Conservation (phyloP, 768 basidiomycete genomes). For the Psilocybe cyanescens region DNA sequence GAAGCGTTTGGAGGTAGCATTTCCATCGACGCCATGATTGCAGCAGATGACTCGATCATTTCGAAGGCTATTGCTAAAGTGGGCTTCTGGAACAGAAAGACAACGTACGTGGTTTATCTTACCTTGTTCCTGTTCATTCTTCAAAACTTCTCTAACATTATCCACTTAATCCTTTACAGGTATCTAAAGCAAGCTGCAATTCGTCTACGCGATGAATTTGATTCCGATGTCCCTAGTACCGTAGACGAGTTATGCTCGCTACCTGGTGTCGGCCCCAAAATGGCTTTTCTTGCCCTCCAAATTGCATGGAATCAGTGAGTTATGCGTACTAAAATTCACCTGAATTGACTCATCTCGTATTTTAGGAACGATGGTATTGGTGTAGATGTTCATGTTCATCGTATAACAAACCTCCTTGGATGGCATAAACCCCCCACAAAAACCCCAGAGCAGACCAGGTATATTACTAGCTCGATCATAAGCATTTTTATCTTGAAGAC, state of each 20-base stretch:
- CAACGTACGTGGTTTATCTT: conserved; percentile 53
- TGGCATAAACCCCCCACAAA: conserved; percentile 91
- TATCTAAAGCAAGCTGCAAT: conserved; percentile 78
- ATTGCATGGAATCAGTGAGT: conserved; percentile 83
- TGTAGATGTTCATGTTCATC: conserved; percentile 94
- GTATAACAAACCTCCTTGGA: conserved; percentile 90
- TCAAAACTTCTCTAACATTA: no score
- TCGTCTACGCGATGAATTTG: conserved; percentile 69
- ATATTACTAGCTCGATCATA: neutral
- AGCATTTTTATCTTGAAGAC: neutral
- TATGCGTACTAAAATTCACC: neutral
- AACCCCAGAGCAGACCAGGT: conserved; percentile 89
- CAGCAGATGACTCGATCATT: conserved; percentile 65
- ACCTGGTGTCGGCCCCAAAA: conserved; percentile 94
- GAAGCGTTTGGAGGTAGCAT: conserved; percentile 78
- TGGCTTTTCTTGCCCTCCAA: conserved; percentile 88
- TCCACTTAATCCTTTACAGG: conserved; percentile 34
- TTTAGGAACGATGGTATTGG: conserved; percentile 86
- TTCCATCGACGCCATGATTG: conserved; percentile 69
- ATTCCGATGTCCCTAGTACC: conserved; percentile 87
- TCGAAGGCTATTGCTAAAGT: conserved; percentile 84
- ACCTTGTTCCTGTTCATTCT: neutral
- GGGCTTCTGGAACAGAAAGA: conserved; percentile 91
- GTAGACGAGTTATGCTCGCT: conserved; percentile 87
- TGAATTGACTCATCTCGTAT: neutral